Conservation (phyloP, 2,329 filamentous ascomycete genomes). For the Pseudopithomyces chartarum region DNA sequence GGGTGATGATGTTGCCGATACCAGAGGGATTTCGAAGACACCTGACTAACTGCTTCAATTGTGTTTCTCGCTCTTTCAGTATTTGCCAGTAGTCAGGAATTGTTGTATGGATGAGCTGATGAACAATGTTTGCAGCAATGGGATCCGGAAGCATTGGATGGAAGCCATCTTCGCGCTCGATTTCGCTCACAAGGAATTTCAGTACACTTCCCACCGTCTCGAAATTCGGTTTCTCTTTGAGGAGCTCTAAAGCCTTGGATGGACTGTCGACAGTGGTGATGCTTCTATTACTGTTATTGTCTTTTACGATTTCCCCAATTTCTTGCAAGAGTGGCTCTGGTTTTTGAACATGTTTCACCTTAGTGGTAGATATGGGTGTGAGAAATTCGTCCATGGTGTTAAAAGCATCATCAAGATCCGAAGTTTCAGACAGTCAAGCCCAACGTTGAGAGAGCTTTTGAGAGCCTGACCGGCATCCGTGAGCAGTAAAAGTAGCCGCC, state of each 20-base stretch:
- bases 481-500: not conserved
- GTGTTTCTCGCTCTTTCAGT: slow-evolving; percentile 54
- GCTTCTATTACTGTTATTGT: slow-evolving; percentile 14
- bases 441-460: not conserved
- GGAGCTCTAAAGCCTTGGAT: slow-evolving; percentile 61
- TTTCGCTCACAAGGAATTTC: slow-evolving; percentile 53
- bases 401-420: slow-evolving; percentile 14
- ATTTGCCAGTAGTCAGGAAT: slow-evolving; percentile 81
- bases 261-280: slow-evolving; percentile 32
- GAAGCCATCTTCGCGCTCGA: slow-evolving; percentile 46
- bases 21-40: slow-evolving; percentile 77
- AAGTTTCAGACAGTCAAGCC: not conserved
- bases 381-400: slow-evolving; percentile 55
- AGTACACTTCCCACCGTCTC: slow-evolving; percentile 60
- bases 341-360: slow-evolving; percentile 28
- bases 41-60: slow-evolving; percentile 56
- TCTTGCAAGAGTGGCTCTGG: slow-evolving; percentile 22
- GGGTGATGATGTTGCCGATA: slow-evolving; percentile 75
- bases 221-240: slow-evolving; percentile 68
- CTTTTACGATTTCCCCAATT: slow-evolving; percentile 12
- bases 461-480: not conserved
- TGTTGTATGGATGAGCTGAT: slow-evolving; percentile 73
- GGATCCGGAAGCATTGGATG: slow-evolving; percentile 68
- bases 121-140: slow-evolving; percentile 73
- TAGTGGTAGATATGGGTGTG: slow-evolving; percentile 51